Evolutionary conservation across 2,329 filamentous ascomycete genomes (phyloP).

Genomic region (Ascochyta pisi): DNA sequence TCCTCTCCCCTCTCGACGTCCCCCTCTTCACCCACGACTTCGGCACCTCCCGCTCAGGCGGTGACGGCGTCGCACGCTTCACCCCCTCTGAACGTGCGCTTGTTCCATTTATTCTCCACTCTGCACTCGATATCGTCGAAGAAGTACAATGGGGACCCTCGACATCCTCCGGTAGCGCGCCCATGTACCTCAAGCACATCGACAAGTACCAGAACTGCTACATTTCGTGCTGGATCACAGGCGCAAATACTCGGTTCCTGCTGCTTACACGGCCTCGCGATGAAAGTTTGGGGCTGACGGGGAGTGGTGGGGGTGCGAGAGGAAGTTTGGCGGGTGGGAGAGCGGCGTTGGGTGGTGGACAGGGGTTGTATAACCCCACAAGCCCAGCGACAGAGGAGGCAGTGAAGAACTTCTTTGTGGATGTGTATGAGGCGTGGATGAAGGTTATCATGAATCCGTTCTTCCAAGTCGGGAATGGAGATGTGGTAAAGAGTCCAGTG

Average conservation of each 20-base stretch:
- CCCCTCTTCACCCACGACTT: slow-evolving; percentile 97
- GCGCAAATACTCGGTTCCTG: slow-evolving; percentile 90
- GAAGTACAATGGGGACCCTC: slow-evolving; percentile 85
- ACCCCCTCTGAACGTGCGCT: slow-evolving; percentile 86
- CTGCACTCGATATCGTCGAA: slow-evolving; percentile 91
- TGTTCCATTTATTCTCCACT: slow-evolving; percentile 97
- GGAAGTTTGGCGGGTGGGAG: slow-evolving; percentile 44
- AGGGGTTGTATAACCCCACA: slow-evolving; percentile 74
- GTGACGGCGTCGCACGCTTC: slow-evolving; percentile 90
- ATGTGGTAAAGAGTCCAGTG: slow-evolving; percentile 83
- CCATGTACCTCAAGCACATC: slow-evolving; percentile 92
- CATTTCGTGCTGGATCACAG: slow-evolving; percentile 93
- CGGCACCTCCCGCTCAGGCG: slow-evolving; percentile 93
- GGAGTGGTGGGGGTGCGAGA: slow-evolving; percentile 28
- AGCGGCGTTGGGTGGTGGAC: slow-evolving; percentile 30
- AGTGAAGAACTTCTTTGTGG: slow-evolving; percentile 89
- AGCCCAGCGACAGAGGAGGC: slow-evolving; percentile 93
- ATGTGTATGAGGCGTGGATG: slow-evolving; percentile 96
- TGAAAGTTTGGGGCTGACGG: slow-evolving; percentile 37
- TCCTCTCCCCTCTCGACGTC: slow-evolving; percentile 93
- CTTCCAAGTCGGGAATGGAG: slow-evolving; percentile 83
- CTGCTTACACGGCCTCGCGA: slow-evolving; percentile 82
- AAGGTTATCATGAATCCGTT: slow-evolving; percentile 98
- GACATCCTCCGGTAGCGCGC: slow-evolving; percentile 35
- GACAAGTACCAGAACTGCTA: slow-evolving; percentile 97